These are phyloP conservation scores for Boletales sp. DNA, from an alignment of 768 basidiomycete species.

Conservation along the genomic window DNA sequence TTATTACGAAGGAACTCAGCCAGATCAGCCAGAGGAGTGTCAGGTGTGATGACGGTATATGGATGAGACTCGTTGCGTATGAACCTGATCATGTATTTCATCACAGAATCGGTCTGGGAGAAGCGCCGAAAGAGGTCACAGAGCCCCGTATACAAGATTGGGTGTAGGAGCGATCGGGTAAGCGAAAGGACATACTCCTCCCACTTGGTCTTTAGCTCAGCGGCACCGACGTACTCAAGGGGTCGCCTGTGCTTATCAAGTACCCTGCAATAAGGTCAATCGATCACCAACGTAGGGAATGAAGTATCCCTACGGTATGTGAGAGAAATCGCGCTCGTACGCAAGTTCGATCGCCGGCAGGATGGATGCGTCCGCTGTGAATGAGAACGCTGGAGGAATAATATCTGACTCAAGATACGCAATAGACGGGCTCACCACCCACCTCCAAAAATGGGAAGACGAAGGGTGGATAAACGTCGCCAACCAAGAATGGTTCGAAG, in stretches of 20 bases:
- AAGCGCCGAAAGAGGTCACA: no score
- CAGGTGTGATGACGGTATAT: slow-evolving; percentile 78
- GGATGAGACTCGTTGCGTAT: slow-evolving; percentile 58
- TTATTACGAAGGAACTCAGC: slow-evolving; percentile 72
- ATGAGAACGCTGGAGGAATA: slow-evolving; percentile 67
- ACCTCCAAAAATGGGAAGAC: not conserved
- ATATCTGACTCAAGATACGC: not conserved
- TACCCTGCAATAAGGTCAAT: slow-evolving; percentile 47
- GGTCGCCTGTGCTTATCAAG: slow-evolving; percentile 69
- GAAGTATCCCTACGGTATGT: slow-evolving; percentile 67
- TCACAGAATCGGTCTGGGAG: slow-evolving; percentile 52
- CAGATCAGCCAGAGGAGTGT: slow-evolving; percentile 75
- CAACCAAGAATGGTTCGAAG: no score
- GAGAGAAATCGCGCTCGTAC: slow-evolving; percentile 92
- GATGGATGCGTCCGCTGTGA: slow-evolving; percentile 69
- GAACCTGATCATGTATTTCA: slow-evolving; percentile 70
- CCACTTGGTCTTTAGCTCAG: slow-evolving; percentile 72
- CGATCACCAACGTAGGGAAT: not conserved
- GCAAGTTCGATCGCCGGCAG: slow-evolving; percentile 79
- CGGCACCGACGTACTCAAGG: slow-evolving; percentile 81
- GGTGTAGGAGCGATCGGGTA: not conserved
- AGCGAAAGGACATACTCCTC: slow-evolving; percentile 51
- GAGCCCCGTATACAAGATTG: slow-evolving; percentile 35
- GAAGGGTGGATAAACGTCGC: not conserved
- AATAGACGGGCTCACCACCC: slow-evolving; percentile 7